Conservation (phyloP, 768 basidiomycete genomes). For the Collybia sp. region DNA sequence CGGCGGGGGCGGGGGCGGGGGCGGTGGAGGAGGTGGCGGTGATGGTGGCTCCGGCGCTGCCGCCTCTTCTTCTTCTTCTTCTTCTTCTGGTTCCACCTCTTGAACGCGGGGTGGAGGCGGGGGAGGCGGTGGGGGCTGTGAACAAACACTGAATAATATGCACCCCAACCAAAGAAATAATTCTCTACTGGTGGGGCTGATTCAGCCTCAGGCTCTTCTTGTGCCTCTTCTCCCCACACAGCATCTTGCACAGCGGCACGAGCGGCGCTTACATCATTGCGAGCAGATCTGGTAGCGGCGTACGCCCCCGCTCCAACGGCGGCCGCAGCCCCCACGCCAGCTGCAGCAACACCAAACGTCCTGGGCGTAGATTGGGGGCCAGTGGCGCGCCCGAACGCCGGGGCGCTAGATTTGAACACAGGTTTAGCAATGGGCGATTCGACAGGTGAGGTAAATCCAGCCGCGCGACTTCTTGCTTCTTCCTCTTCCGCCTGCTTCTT, state of each 20-base stretch:
- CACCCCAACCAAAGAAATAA: background rate
- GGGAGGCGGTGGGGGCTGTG: slow-evolving; percentile 31
- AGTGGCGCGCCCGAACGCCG: slow-evolving; percentile 41
- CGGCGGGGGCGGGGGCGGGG: slow-evolving; percentile 48
- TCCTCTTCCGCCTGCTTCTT: slow-evolving; percentile 86
- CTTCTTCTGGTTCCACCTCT: slow-evolving; percentile 24
- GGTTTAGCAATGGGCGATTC: slow-evolving; percentile 26
- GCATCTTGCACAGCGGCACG: slow-evolving; percentile 25
- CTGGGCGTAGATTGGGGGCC: slow-evolving; percentile 29
- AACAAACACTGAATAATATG: slow-evolving; percentile 6
- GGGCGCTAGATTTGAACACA: slow-evolving; percentile 40
- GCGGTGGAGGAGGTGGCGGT: slow-evolving; percentile 37
- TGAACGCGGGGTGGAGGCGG: slow-evolving; percentile 29
- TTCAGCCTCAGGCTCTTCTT: slow-evolving; percentile 15
- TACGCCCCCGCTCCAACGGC: slow-evolving; percentile 33
- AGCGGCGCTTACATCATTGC: slow-evolving; percentile 12
- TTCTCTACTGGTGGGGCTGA: slow-evolving; percentile 22
- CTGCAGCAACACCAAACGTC: slow-evolving; percentile 37
- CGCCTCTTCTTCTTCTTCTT: slow-evolving; percentile 9
- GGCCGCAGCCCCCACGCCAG: slow-evolving; percentile 19
- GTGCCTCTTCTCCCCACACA: slow-evolving; percentile 24
- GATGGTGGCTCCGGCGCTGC: slow-evolving; percentile 20
- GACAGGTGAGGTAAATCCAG: slow-evolving; percentile 38
- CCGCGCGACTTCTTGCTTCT: slow-evolving; percentile 55
- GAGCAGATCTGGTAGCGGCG: slow-evolving; percentile 25